Base-by-base conservation (phyloP, 805 yeast species). In the Starmerella bombi region DNA sequence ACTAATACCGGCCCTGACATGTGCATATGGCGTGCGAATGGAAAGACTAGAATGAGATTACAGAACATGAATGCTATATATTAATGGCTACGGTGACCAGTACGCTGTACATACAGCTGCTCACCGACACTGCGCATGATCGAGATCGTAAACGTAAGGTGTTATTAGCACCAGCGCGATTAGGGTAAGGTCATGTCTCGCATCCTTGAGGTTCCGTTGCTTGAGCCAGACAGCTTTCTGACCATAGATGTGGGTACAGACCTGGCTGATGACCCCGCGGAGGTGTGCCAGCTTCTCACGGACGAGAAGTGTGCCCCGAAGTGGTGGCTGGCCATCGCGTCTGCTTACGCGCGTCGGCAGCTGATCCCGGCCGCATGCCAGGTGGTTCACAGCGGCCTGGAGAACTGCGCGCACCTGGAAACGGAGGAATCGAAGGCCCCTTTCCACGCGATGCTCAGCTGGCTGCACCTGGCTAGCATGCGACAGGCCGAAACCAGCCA, bases 221-320 rank as follows among this genome's bases (percentile, higher is more conserved):
- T 69, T 47, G 79, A 71, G 42, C 76, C 77, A 43, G 81, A 79
- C 52, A 94, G 85, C 61, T 80, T 83, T 46, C 94, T 88, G 48
- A 79, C 83, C 38, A 73, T 91, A 50, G 88, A 85, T 54, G 69
- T 80, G 44, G 71, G 71, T 38, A 75, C 76, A 27, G 97, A 88
- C 55, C 66, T 85, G 42, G 93, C 94, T 4, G 94, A 82, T 18
- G 94, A 88, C 58, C 82, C 94, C 4, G 69, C 74, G 34, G 97
- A 91, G 55, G 67, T 91, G 47, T 75, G 80, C 49, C 71, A 74
- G 21, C 70, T 88, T 46, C 65, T 91, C 47, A 79, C 80, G 46
- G 82, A 80, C 49, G 97, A 91, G 62, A 73, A 72, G 42, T 77
- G 88, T 37, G 75, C 72, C 18, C 66, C 71, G 40, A 76, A 77